Evolutionary conservation across 257 asterid species (phyloP), one percentile per base, ranked within the genome.

Genomic region (Lantana camara): DNA sequence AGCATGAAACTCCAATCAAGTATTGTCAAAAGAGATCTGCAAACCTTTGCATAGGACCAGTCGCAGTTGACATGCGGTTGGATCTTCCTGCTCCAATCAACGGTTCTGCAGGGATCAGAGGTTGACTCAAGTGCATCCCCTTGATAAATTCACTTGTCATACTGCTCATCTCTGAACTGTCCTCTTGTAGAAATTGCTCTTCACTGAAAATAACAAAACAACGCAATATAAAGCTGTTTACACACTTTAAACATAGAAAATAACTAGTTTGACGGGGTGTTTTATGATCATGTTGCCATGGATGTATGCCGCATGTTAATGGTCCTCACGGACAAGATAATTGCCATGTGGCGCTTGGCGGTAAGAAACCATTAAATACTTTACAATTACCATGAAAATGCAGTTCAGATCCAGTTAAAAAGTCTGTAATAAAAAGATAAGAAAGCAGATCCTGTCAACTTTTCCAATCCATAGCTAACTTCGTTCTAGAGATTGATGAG

Each of bases 171-270:
- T 94, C 98, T 38, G 89, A 79, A 79, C 65, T 75, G 67, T 94
- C 96, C 80, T 90, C 98, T 94, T 94, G 95, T 80, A 94, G 60
- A 73, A 94, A 84, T 70, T 78, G 82, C 78, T 94, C 99, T 72
- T 90, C 99, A 70, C 99, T 94, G 90, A 60, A 79, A 72, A 62
- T 37, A 47, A 50, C 57, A 66, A 61, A 44, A 47, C 0, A 47
- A 50, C 17, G 32, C 32, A 23, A 67, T 48, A 22, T 52, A 20
- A 40, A 38, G 48, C 37, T 23, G 10, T 56, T 30, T 32, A 55
- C 53, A 68, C 54, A 58, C 66, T 19, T 47, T 13, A 34, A 17
- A 45, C 50, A 55, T 54, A 59, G 46, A 54, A 40, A 30, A 50
- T 24, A 24, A 23, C 38, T 19, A 55, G 37, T 44, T 30, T 16